Percentiles rank a stretch among this genome's conserved stretches.
Evolutionary conservation across 495 filamentous ascomycete species (phyloP).

Genomic region (Podospora pseudocomata): DNA sequence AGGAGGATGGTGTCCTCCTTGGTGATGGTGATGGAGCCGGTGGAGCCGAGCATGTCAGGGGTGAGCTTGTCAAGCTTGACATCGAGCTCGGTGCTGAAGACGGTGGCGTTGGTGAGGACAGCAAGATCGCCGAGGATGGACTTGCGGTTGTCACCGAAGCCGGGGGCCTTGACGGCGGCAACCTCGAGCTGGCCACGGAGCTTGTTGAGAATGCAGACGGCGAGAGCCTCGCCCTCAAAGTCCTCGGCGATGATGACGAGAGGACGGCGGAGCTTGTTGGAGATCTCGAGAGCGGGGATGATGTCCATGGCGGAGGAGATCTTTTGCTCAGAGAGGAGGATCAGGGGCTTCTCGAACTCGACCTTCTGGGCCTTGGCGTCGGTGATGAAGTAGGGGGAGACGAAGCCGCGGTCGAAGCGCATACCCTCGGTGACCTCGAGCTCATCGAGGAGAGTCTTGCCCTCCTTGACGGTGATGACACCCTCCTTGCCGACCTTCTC

Average conservation of each 20-base stretch:
- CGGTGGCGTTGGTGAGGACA: constrained; percentile 91
- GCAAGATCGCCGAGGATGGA: constrained; percentile 95
- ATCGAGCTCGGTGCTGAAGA: constrained; percentile 97
- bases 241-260: constrained; percentile 99
- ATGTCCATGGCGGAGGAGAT: constrained; percentile 98
- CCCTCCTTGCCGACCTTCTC: constrained; percentile 99
- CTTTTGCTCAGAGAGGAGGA: constrained; percentile 99
- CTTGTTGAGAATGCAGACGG: constrained; percentile 99
- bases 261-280: constrained; percentile 89
- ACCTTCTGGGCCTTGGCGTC: constrained; percentile 98
- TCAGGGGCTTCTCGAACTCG: constrained; percentile 98
- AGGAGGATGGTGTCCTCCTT: constrained; percentile 99
- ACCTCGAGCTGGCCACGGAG: constrained; percentile 98
- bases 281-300: constrained; percentile 93
- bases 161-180: constrained; percentile 96
- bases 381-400: constrained; percentile 99
- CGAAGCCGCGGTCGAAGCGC: constrained; percentile 97
- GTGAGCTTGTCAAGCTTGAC: constrained; percentile 98
- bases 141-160: constrained; percentile 99
- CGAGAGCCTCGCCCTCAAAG: constrained; percentile 96
- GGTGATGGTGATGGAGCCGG: constrained; percentile 97
- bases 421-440: constrained; percentile 99
- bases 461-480: constrained; percentile 99
- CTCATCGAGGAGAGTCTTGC: constrained; percentile 97
- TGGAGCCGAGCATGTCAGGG: constrained; percentile 91